Percentiles rank a stretch among this genome's conserved stretches.
Conservation (phyloP, 805 yeast genomes). For the Saccharomyces eubayanus region DNA sequence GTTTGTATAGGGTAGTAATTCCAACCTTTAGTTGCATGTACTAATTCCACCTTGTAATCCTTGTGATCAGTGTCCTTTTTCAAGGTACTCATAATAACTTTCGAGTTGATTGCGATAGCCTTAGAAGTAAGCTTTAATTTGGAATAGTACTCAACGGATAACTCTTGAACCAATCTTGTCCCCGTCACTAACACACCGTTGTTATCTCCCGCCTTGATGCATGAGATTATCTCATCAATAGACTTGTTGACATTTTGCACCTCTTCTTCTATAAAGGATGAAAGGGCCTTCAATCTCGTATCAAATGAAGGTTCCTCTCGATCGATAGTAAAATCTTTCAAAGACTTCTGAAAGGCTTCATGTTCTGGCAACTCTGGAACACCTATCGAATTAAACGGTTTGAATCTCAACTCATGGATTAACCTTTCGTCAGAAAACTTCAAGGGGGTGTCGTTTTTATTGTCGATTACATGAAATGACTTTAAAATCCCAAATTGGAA, state of each 20-base stretch:
- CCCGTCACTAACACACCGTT: slow-evolving; percentile 20
- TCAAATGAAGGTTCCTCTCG: slow-evolving; percentile 13
- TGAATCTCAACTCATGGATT: slow-evolving; percentile 55
- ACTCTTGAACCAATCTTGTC: slow-evolving; percentile 22
- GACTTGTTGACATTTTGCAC: slow-evolving; percentile 8
- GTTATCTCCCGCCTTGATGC: slow-evolving; percentile 17
- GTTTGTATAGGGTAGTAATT: neutral
- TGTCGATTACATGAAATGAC: slow-evolving; percentile 20
- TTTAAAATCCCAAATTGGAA: slow-evolving; percentile 27
- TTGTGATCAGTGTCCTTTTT: neutral
- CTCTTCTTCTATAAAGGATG: slow-evolving; percentile 14
- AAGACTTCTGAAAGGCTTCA: slow-evolving; percentile 18
- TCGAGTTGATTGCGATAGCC: slow-evolving; percentile 11
- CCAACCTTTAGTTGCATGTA: neutral
- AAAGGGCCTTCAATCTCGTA: slow-evolving; percentile 11
- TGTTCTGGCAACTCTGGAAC: slow-evolving; percentile 58
- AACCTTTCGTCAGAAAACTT: slow-evolving; percentile 24
- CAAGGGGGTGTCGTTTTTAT: slow-evolving; percentile 9
- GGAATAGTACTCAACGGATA: slow-evolving; percentile 28
- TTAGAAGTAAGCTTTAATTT: slow-evolving; percentile 14
- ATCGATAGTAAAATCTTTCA: slow-evolving; percentile 14
- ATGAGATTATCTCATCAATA: slow-evolving; percentile 11
- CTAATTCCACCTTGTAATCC: neutral
- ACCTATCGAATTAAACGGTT: slow-evolving; percentile 73
- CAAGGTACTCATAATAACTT: slow-evolving; percentile 1